Base-by-base conservation (phyloP, 345 rosid genomes). In the Populus tremula region DNA sequence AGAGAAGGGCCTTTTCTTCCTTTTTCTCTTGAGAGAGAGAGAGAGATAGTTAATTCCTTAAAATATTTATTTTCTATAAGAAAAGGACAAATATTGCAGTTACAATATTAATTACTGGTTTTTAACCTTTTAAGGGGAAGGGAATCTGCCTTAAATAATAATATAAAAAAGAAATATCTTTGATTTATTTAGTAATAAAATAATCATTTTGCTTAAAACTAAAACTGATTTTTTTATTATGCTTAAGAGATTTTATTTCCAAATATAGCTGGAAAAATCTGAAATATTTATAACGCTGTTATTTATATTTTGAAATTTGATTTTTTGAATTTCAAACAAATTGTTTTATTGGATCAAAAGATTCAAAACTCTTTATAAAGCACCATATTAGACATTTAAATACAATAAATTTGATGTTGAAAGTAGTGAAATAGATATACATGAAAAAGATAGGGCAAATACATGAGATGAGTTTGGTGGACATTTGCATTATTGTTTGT, bases 151-250 rank as follows among this genome's bases (percentile, higher is more conserved):
- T 25, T 69, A 69, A 56, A 41, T 56, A 77, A 20, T 29, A 21
- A 67, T 67, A 23, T 67, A 76, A 50, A 75, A 33, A 69, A 20
- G 0, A 35, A n/a, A 76, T n/a, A 67, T 67, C 49, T 77, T 41
- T 27, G 31, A 41, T 41, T 14, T 25, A 33, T 77, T 77, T 27
- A 38, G 56, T 27, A 59, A 59, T 69, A 53, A 56, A 59, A 59
- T 38, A 41, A 27, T 20, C 2, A 56, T 18, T 72, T 41, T 18
- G n/a, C 20, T 61, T 23, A 27, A 3, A 8, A 67, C 20, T 76
- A 61, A 38, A 68, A 16, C 66, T 76, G 18, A 35, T 17, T 35
- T 76, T 23, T 54, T 36, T 67, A 17, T 29, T 21, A 2, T 53
- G 17, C 36, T 76, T 4, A 54, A 62, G 38, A 23, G 66, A 76